A percentile compares a stretch with the other conserved stretches of the same genome.
Conservation (phyloP, 768 basidiomycete genomes). For the Mycena vitilis region DNA sequence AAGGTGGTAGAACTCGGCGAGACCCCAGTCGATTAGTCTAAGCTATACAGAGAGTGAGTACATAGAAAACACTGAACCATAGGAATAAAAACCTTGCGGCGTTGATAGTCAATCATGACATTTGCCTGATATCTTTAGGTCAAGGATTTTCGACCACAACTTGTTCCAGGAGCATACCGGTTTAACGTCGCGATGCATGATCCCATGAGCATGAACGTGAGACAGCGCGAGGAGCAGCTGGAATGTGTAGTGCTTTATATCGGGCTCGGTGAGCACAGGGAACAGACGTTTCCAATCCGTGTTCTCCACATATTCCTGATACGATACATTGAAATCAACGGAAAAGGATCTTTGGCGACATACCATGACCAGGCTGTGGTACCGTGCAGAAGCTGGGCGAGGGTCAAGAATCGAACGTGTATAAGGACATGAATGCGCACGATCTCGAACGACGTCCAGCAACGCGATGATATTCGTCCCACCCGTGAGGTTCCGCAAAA, state of each 20-base stretch:
- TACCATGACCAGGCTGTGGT: conserved; percentile 70
- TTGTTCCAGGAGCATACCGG: conserved; percentile 32
- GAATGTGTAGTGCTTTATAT: conserved; percentile 75
- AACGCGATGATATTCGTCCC: conserved; percentile 77
- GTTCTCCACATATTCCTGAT: conserved; percentile 70
- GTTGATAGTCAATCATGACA: conserved; percentile 61
- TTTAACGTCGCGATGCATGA: conserved; percentile 71
- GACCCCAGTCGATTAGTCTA: conserved; percentile 79
- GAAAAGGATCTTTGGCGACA: not conserved
- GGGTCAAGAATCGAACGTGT: conserved; percentile 1
- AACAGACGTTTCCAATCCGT: conserved; percentile 74
- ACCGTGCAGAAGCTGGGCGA: conserved; percentile 59
- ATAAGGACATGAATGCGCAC: conserved; percentile 34
- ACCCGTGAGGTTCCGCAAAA: conserved; percentile 74
- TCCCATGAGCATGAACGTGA: conserved; percentile 77
- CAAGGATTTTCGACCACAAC: not conserved
- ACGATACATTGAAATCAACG: not conserved
- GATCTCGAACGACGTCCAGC: conserved; percentile 76
- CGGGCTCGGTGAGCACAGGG: conserved; percentile 67
- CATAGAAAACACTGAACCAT: not conserved
- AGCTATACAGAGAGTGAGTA: conserved; percentile 47
- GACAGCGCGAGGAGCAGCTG: conserved; percentile 78
- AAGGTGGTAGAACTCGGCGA: conserved; percentile 83
- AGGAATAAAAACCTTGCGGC: conserved; percentile 60
- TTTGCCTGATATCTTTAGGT: conserved; percentile 42